phyloP scores from a whole-genome alignment of 257 asterid genomes.

The Nyctanthes arbortristis region DNA sequence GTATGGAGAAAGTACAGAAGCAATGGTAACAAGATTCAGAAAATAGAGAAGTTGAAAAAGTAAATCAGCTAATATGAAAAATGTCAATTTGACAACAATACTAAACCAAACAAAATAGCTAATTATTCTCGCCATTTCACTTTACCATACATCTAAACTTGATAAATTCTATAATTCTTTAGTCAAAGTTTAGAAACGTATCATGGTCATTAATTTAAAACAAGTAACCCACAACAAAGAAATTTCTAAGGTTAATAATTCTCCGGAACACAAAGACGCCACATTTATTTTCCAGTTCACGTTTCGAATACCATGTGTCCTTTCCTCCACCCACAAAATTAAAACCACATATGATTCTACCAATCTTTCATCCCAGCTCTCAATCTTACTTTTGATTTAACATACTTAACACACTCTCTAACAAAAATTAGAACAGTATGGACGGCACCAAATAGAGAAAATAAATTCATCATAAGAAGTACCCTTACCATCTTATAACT shows the following conservation, averaged over 20 bases:
- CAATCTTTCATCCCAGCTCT: neutral
- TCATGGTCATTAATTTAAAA: too few species aligned
- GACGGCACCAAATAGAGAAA: constrained; percentile 4
- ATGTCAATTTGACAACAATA: neutral
- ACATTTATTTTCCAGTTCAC: neutral
- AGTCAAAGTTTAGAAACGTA: neutral
- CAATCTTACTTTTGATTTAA: neutral
- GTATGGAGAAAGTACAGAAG: neutral
- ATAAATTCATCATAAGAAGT: neutral
- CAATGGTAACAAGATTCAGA: neutral
- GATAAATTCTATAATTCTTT: neutral
- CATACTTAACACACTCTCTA: neutral
- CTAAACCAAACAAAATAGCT: neutral
- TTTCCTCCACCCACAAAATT: neutral
- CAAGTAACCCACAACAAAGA: neutral
- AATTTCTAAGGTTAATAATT: neutral
- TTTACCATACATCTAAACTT: neutral
- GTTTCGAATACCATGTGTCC: neutral
- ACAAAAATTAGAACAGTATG: neutral
- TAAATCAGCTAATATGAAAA: neutral
- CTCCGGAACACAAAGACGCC: neutral
- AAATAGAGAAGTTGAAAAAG: neutral
- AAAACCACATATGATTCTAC: neutral
- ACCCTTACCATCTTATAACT: neutral
- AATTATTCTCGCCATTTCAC: neutral